Conservation (phyloP, 352 stramenopile species). For the Phytopythium montanum region DNA sequence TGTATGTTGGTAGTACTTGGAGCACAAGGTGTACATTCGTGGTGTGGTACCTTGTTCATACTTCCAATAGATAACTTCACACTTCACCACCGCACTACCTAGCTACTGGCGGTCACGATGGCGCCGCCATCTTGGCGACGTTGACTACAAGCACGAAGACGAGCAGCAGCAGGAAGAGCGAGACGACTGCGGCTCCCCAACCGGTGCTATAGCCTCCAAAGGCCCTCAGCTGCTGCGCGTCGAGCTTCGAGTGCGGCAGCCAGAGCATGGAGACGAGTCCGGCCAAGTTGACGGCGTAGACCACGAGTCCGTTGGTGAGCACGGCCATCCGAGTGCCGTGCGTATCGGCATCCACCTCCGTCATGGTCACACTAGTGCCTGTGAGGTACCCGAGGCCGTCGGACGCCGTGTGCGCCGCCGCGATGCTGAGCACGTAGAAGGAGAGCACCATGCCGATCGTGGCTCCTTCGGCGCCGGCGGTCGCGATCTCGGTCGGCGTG, state of each 20-base stretch:
- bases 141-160: conserved; percentile 31
- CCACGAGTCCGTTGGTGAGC: conserved; percentile 14
- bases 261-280: conserved; percentile 16
- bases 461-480: conserved; percentile 47
- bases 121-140: conserved; percentile 8
- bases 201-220: conserved; percentile 26
- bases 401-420: conserved; percentile 22
- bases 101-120: no score
- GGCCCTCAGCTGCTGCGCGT: conserved; percentile 34
- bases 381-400: conserved; percentile 21
- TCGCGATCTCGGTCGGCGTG: conserved; percentile 46
- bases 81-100: not conserved
- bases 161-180: conserved; percentile 29
- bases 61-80: not conserved
- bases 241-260: conserved; percentile 37
- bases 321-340: conserved; percentile 18
- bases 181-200: conserved; percentile 21
- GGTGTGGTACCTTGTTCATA: not conserved
- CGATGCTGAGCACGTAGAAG: conserved; percentile 32
- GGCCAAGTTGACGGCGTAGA: conserved; percentile 28
- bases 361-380: conserved; percentile 15
- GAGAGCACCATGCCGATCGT: conserved; percentile 50
- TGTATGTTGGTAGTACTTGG: no score
- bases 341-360: conserved; percentile 20
- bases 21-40: no score